Evolutionary conservation across 495 filamentous ascomycete species (phyloP).

Genomic region (Aspergillus diversus): DNA sequence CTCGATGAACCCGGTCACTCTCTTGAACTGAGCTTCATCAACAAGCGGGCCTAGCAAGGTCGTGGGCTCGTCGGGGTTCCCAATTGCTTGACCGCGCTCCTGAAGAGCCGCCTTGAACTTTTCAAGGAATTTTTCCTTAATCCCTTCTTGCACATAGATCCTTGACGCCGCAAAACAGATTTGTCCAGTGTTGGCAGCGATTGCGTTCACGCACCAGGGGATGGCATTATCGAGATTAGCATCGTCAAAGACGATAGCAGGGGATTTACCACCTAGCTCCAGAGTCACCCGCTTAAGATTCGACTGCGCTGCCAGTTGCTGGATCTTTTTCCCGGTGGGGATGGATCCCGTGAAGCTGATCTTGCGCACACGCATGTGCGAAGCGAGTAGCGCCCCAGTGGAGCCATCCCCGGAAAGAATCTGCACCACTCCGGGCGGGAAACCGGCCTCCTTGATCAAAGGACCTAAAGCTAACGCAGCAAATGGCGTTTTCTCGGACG

Average conservation of each 20-base stretch:
- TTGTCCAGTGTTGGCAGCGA: background rate
- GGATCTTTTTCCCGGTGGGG: conserved; percentile 62
- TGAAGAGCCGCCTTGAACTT: background rate
- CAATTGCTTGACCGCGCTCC: background rate
- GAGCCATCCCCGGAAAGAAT: conserved; percentile 72
- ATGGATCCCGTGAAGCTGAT: conserved; percentile 89
- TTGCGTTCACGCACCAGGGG: background rate
- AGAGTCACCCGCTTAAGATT: background rate
- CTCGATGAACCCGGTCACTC: background rate
- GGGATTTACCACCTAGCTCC: background rate
- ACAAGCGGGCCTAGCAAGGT: background rate
- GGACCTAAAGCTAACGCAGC: conserved; percentile 90
- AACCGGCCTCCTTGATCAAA: conserved; percentile 81
- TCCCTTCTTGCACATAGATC: background rate
- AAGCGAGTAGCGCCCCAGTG: conserved; percentile 83
- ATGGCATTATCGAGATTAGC: background rate
- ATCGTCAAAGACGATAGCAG: background rate
- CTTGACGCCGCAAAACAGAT: background rate
- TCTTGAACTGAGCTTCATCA: background rate
- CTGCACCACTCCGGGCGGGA: conserved; percentile 86
- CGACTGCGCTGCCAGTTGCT: background rate
- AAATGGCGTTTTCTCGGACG: conserved; percentile 88
- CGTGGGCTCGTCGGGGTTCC: background rate
- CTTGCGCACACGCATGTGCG: conserved; percentile 82
- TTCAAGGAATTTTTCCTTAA: background rate